These are phyloP conservation scores for Diplocarpon rosae DNA, from an alignment of 2,329 filamentous ascomycete genomes.

Conservation along the genomic window DNA sequence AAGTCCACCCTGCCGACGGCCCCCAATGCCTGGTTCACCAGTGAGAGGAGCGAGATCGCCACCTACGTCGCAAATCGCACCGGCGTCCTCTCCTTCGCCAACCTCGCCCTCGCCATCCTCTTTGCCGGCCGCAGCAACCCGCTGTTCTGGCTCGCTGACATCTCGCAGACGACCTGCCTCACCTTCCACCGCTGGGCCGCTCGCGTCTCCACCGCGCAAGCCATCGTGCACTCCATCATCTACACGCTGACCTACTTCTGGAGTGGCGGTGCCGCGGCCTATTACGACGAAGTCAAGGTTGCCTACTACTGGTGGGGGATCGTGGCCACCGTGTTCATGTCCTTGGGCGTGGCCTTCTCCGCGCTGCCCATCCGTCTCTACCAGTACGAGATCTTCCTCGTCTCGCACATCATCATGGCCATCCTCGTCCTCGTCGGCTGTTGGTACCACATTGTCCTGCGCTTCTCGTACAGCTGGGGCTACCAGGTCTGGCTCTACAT, in stretches of 20 bases:
- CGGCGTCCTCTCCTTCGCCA: conserved; percentile 10
- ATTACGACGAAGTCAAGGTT: conserved; percentile 19
- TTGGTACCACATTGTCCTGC: conserved; percentile 28
- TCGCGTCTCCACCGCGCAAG: conserved; percentile 34
- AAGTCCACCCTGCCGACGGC: conserved; percentile 2
- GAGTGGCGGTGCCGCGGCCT: conserved; percentile 18
- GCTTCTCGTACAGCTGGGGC: conserved; percentile 30
- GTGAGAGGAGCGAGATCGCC: conserved; percentile 29
- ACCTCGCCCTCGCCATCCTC: conserved; percentile 14
- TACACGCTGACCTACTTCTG: conserved; percentile 26
- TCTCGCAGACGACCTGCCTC: conserved; percentile 38
- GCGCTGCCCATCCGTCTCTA: conserved; percentile 29
- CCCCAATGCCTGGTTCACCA: conserved; percentile 5
- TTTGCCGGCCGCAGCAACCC: conserved; percentile 15
- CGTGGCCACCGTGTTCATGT: conserved; percentile 27
- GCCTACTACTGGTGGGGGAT: conserved; percentile 36
- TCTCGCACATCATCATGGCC: conserved; percentile 13
- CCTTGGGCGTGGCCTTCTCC: conserved; percentile 16
- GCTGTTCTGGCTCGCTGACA: conserved; percentile 22
- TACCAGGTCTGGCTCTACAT: conserved; percentile 29
- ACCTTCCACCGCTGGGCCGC: conserved; percentile 40
- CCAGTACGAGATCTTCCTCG: conserved; percentile 16
- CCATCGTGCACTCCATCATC: conserved; percentile 35
- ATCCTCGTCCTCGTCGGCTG: conserved; percentile 11
- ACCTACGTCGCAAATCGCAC: conserved; percentile 13